Evolutionary conservation across 2,329 filamentous ascomycete species (phyloP).

Genomic region (Pyrenophora seminiperda): DNA sequence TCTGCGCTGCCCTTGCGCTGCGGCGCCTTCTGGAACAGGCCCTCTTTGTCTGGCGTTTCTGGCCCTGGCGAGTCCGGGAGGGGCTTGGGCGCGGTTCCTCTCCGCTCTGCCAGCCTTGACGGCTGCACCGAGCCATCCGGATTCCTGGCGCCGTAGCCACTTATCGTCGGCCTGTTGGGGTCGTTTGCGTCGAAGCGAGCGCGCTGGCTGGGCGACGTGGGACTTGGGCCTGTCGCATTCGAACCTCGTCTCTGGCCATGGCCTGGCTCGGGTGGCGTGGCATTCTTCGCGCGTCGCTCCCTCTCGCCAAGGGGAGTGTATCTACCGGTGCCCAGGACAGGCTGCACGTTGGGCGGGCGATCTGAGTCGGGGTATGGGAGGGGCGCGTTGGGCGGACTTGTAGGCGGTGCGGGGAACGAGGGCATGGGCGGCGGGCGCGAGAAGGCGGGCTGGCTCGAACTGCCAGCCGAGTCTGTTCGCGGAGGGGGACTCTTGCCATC

Average conservation of each 20-base stretch:
- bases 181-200: constrained; percentile 55
- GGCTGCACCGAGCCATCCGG: constrained; percentile 50
- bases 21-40: constrained; percentile 73
- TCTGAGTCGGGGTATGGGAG: constrained; percentile 54
- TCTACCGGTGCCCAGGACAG: constrained; percentile 28
- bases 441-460: constrained; percentile 53
- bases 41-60: constrained; percentile 74
- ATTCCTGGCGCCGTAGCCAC: constrained; percentile 50
- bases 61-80: constrained; percentile 82
- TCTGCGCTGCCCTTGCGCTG: constrained; percentile 42
- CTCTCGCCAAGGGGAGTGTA: constrained; percentile 47
- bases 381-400: constrained; percentile 53
- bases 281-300: constrained; percentile 41
- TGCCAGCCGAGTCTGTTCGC: constrained; percentile 66
- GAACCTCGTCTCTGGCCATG: constrained; percentile 41
- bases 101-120: constrained; percentile 75
- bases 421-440: constrained; percentile 56
- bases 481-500: constrained; percentile 61
- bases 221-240: constrained; percentile 35
- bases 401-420: constrained; percentile 66
- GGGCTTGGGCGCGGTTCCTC: constrained; percentile 80
- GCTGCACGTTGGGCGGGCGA: constrained; percentile 35
- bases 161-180: constrained; percentile 55
- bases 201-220: constrained; percentile 42
- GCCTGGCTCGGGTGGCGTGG: constrained; percentile 40